A percentile compares a stretch with the other conserved stretches of the same genome.
Conservation (phyloP, 192 early-diverging fungal species). For the Backusella westeae region DNA sequence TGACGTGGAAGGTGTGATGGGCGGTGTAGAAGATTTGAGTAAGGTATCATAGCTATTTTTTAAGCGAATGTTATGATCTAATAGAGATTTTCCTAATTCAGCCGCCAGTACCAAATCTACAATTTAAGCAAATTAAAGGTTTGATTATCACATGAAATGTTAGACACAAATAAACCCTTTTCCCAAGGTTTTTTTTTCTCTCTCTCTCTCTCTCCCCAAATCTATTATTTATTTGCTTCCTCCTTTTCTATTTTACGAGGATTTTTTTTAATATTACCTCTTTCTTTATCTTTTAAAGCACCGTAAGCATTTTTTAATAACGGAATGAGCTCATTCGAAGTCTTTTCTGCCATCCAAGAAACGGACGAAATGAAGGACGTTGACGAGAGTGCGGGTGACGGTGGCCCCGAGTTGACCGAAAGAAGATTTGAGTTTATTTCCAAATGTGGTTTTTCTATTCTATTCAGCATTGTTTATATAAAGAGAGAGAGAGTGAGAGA, state of each 20-base stretch:
- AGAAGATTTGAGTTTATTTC: conserved; percentile 1
- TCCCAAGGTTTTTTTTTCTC: neutral
- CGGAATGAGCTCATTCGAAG: conserved; percentile 40
- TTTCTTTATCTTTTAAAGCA: conserved; percentile 37
- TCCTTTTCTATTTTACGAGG: neutral
- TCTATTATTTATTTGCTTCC: neutral
- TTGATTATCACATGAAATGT: conserved; percentile 20
- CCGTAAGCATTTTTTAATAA: conserved; percentile 42
- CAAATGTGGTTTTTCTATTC: neutral
- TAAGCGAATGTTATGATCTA: conserved; percentile 44
- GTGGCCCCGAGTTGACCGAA: conserved; percentile 11
- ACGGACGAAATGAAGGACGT: conserved; percentile 37
- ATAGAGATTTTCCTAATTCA: conserved; percentile 46
- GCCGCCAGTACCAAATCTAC: conserved; percentile 42
- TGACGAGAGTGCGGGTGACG: conserved; percentile 35
- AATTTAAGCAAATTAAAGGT: conserved; percentile 1
- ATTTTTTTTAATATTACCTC: conserved; percentile 25
- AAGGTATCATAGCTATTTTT: conserved; percentile 41
- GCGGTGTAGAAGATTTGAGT: conserved; percentile 1
- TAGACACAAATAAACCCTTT: neutral
- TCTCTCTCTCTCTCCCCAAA: neutral
- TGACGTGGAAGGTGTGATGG: neutral
- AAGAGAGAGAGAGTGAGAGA: neutral
- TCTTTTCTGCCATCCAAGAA: conserved; percentile 39
- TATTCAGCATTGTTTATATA: neutral